Percentiles rank a stretch among this genome's conserved stretches.
Evolutionary conservation across 495 filamentous ascomycete genomes (phyloP).

Genomic region (Neurospora africana): DNA sequence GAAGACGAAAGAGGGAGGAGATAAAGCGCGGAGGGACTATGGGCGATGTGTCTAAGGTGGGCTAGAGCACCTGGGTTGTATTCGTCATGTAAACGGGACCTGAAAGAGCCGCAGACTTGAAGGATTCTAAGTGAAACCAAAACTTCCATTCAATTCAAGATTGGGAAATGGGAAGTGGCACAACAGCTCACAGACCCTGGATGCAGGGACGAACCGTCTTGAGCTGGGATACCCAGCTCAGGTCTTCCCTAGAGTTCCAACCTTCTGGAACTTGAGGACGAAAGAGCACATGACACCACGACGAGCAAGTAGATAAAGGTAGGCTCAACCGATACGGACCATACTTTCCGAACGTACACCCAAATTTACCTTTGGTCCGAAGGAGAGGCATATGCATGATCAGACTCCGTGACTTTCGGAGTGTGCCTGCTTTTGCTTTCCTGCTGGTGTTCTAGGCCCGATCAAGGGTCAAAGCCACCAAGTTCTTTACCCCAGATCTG

Average conservation of each 20-base stretch:
- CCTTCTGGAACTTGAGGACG: neutral
- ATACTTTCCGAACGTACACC: neutral
- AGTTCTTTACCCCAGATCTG: neutral
- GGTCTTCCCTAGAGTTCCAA: neutral
- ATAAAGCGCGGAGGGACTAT: neutral
- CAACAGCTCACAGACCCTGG: neutral
- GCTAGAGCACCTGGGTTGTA: neutral
- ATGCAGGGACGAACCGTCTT: neutral
- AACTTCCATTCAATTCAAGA: neutral
- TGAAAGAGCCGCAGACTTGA: neutral
- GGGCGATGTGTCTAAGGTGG: neutral
- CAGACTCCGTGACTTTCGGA: neutral
- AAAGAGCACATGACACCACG: neutral
- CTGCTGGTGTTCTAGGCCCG: neutral
- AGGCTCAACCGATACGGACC: neutral
- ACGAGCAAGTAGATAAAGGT: neutral
- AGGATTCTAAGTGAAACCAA: neutral
- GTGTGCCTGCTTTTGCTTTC: neutral
- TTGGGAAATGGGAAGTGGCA: neutral
- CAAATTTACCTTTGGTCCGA: neutral
- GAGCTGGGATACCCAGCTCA: neutral
- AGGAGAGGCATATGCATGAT: neutral
- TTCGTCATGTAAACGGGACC: neutral
- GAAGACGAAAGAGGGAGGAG: neutral
- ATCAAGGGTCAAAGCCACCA: neutral